Conservation (phyloP, 257 asterid species). For the Fraxinus anomala region DNA sequence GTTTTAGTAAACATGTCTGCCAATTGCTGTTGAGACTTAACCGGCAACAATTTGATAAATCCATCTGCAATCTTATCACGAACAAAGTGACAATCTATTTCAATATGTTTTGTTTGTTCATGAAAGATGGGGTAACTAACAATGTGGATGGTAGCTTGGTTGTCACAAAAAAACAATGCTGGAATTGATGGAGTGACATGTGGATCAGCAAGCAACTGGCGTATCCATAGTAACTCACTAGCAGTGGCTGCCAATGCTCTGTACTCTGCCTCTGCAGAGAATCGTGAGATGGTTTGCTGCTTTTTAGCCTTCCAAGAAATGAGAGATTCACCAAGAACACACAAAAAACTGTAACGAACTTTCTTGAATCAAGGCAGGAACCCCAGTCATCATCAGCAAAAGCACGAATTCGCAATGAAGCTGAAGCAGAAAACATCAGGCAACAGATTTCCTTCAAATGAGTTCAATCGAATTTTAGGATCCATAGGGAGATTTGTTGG, state of each 20-base stretch:
- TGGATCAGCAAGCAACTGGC: background rate
- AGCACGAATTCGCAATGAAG: too few relatives aligned
- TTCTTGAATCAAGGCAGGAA: background rate
- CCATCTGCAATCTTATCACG: too few relatives aligned
- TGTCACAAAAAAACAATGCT: background rate
- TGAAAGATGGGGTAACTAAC: background rate
- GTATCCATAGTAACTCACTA: background rate
- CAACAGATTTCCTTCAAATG: background rate
- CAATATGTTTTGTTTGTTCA: background rate
- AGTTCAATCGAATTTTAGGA: background rate
- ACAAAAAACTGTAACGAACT: background rate
- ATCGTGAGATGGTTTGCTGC: background rate
- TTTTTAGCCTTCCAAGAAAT: background rate
- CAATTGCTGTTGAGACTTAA: too few relatives aligned
- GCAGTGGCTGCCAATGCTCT: background rate
- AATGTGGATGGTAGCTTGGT: background rate
- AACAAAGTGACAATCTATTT: background rate
- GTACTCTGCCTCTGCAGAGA: background rate
- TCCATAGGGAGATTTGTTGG: background rate
- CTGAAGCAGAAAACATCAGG: background rate
- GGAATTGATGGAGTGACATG: background rate
- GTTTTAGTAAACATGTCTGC: too few relatives aligned
- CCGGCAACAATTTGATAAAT: too few relatives aligned
- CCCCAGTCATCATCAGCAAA: background rate
- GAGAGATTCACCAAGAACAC: background rate